phyloP scores from a whole-genome alignment of 1,284 basidiomycete genomes.

The Thecaphora thlaspeos region DNA sequence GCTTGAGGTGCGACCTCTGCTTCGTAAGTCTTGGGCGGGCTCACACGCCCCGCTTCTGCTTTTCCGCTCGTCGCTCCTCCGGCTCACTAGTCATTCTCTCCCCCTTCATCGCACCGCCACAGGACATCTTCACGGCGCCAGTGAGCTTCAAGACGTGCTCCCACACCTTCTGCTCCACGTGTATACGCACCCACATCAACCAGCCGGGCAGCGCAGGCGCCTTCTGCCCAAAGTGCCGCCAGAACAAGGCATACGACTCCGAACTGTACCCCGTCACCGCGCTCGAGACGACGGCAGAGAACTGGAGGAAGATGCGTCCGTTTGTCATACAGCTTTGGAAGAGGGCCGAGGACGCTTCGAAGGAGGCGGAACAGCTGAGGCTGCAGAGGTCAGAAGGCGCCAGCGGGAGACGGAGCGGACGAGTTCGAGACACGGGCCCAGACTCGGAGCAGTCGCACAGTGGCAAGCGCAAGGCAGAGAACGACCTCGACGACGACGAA shows the following conservation, averaged over 20 bases:
- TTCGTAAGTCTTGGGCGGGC: conserved; percentile 20
- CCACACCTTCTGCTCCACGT: conserved; percentile 52
- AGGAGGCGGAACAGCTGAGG: not conserved
- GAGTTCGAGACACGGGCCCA: too few species aligned
- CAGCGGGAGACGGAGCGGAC: too few species aligned
- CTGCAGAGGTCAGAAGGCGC: too few species aligned
- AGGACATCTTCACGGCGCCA: conserved; percentile 51
- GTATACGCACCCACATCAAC: conserved; percentile 54
- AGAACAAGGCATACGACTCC: conserved; percentile 51
- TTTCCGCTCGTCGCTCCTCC: too few species aligned
- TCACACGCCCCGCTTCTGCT: too few species aligned
- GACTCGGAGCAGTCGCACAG: not conserved
- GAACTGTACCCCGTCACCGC: conserved; percentile 45
- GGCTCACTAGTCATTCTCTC: not conserved
- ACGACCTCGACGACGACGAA: not conserved
- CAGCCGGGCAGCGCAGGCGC: conserved; percentile 42
- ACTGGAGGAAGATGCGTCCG: conserved; percentile 34
- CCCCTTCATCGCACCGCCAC: not conserved
- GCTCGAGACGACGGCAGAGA: conserved; percentile 43
- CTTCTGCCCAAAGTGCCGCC: conserved; percentile 53
- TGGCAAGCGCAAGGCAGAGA: not conserved
- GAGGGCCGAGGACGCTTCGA: not conserved
- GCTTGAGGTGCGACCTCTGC: conserved; percentile 51
- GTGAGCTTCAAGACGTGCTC: conserved; percentile 49
- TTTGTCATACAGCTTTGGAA: conserved; percentile 6